Conservation (phyloP, 75 land plant species). For the Selaginella tamariscina region DNA sequence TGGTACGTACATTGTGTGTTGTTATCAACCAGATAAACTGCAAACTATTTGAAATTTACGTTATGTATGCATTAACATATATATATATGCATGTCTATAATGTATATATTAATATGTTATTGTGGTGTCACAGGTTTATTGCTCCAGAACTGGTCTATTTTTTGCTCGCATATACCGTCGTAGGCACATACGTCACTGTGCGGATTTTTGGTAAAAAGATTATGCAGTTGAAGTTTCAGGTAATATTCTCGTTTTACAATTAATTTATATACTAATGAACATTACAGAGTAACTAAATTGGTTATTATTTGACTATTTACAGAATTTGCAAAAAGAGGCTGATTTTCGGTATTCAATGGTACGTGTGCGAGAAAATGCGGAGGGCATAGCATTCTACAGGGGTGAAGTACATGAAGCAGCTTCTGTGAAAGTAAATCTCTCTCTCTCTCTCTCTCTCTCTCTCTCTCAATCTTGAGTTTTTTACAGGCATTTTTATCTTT, state of each 20-base stretch:
- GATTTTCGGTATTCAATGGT: conserved; percentile 41
- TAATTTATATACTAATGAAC: neutral
- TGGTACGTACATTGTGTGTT: conserved; percentile 22
- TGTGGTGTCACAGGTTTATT: conserved; percentile 29
- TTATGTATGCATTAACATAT: conserved; percentile 10
- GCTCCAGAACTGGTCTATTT: conserved; percentile 42
- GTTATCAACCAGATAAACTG: neutral
- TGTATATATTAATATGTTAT: neutral
- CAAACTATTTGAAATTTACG: neutral
- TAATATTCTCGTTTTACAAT: conserved; percentile 9
- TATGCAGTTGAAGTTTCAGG: conserved; percentile 39
- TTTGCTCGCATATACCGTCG: conserved; percentile 25
- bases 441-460: no score
- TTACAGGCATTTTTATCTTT: conserved; percentile 27
- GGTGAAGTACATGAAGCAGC: conserved; percentile 34
- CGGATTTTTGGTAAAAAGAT: conserved; percentile 30
- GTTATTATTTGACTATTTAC: no score
- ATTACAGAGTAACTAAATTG: no score
- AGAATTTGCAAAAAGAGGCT: conserved; percentile 45
- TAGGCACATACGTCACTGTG: conserved; percentile 34
- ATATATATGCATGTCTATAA: neutral
- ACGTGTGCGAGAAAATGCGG: conserved; percentile 41
- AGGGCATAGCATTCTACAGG: conserved; percentile 38
- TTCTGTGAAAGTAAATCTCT: conserved; percentile 26
- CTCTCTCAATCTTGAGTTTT: conserved; percentile 10